Conservation (phyloP, 2,329 filamentous ascomycete species). For the Aspergillus ochraceus region DNA sequence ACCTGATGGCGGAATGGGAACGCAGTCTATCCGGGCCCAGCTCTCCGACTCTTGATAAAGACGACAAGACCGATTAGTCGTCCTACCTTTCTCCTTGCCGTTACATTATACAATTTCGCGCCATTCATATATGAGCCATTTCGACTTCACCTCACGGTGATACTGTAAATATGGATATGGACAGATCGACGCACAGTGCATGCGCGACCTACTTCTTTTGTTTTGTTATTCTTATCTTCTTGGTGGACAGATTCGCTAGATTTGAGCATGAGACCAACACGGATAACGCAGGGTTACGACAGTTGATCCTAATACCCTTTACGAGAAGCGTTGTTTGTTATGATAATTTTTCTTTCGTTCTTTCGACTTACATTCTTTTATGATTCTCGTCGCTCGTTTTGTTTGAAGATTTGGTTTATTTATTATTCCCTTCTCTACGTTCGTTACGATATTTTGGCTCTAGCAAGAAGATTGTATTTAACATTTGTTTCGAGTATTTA, state of each 20-base stretch:
- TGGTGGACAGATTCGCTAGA: conserved; percentile 8
- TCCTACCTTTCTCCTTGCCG: no score
- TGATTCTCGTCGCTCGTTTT: conserved; percentile 7
- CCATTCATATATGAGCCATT: conserved; percentile 3
- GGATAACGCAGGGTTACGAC: conserved; percentile 35
- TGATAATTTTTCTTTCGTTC: conserved; percentile 12
- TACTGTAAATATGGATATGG: conserved; percentile 20
- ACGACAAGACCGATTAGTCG: conserved; percentile 33
- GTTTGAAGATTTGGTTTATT: neutral
- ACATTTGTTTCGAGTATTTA: no score
- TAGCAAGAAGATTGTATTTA: neutral
- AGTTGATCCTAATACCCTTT: conserved; percentile 26
- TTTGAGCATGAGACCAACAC: conserved; percentile 22
- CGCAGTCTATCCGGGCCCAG: conserved; percentile 60
- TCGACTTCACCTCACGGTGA: conserved; percentile 1
- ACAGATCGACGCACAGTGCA: conserved; percentile 10
- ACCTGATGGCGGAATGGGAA: conserved; percentile 90
- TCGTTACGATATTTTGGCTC: neutral
- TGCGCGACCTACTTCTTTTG: conserved; percentile 13
- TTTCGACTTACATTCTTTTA: neutral
- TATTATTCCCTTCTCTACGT: conserved; percentile 1
- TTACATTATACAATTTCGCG: neutral
- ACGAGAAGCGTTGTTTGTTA: conserved; percentile 28
- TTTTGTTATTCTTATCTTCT: conserved; percentile 11
- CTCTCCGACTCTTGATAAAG: conserved; percentile 25